Base-by-base conservation (phyloP, 2,329 filamentous ascomycete genomes). In the Hymenoscyphus scutula region DNA sequence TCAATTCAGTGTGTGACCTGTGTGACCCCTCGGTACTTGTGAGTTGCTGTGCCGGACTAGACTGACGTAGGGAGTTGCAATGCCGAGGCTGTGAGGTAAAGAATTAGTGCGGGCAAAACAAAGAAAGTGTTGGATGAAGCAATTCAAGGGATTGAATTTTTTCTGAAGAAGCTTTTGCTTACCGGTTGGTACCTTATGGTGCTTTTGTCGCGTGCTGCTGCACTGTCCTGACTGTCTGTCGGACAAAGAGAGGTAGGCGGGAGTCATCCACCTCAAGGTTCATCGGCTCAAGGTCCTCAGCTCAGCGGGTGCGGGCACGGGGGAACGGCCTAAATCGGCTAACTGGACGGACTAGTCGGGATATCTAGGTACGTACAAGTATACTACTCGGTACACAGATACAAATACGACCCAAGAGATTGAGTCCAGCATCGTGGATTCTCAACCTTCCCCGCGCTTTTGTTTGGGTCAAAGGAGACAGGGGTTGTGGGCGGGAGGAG, bases 11-110 rank as follows among this genome's bases (percentile, higher is more conserved):
- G n/a, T n/a, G 6, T 19, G 57, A 58, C 60, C 60, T n/a, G n/a
- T n/a, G 6, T 19, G 57, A 58, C 60, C 60, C 60, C 60, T 53
- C 60, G 45, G 53, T 58, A n/a, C 2, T 29, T 7, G 25, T 54
- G n/a, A n/a, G n/a, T n/a, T n/a, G 10, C 29, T 30, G 53, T 2
- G 10, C 45, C 4, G 34, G 19, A 41, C 23, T 48, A 10, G 61
- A 53, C 55, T 64, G 62, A 64, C 62, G 62, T 60, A 64, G 56
- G 53, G 19, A 41, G 17, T 51, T 10, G 25, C 27, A 64, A 37
- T 61, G 62, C 62, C 62, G 62, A 64, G 62, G 62, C 60, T 30
- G 27, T 53, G 15, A 13, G 19, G 15, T n/a, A 19, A 54, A 19
- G 27, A 32, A 30, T 54, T 32, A n/a, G 27, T 32, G 13, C 25